Percentiles rank a stretch among this genome's conserved stretches.
Conservation (phyloP, 2,329 filamentous ascomycete genomes). For the Microdochium paspali region DNA sequence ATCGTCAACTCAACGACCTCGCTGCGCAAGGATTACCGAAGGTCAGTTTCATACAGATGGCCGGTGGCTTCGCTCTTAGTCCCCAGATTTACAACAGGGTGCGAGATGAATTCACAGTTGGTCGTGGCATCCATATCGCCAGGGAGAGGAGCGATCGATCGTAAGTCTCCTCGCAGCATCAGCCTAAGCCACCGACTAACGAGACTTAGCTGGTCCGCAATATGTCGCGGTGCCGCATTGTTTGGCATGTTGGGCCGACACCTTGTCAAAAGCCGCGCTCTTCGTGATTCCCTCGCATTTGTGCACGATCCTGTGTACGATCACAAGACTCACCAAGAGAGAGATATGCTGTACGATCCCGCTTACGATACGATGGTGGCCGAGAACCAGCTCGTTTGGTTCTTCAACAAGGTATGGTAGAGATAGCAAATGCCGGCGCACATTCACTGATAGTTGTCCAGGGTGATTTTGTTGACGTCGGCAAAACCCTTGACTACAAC, state of each 20-base stretch:
- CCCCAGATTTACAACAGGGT: not conserved
- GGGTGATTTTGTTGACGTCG: not conserved
- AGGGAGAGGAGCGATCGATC: not conserved
- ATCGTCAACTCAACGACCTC: not conserved
- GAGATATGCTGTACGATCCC: not conserved
- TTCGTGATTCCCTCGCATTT: not conserved
- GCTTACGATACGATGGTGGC: not conserved
- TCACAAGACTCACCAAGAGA: not conserved
- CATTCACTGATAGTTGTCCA: not conserved
- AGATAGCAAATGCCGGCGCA: not conserved
- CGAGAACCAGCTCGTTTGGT: not conserved
- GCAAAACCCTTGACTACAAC: not conserved
- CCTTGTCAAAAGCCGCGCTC: not conserved
- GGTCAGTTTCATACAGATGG: not conserved
- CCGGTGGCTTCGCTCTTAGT: not conserved
- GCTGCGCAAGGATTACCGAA: not conserved
- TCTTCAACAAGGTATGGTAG: not conserved
- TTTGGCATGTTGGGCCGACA: not conserved
- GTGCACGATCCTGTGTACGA: not conserved
- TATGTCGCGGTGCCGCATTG: not conserved
- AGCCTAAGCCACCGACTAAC: not conserved
- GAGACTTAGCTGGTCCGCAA: not conserved
- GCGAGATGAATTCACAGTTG: not conserved
- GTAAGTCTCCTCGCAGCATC: not conserved
- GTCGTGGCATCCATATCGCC: not conserved